phyloP scores from a whole-genome alignment of 2,329 filamentous ascomycete species.

The Penicillium sclerotiorum region DNA sequence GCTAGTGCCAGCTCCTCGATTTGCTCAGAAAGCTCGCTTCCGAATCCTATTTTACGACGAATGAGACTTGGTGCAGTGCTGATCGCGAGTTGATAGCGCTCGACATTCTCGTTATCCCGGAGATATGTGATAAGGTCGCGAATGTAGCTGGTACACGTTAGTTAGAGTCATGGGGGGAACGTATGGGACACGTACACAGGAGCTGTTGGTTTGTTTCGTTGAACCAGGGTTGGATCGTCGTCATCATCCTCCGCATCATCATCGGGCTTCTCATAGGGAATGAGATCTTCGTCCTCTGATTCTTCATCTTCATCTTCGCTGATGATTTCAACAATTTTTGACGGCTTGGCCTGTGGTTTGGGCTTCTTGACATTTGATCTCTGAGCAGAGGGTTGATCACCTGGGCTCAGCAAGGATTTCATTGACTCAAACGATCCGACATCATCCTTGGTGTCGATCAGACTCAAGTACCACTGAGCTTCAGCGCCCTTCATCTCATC shows the following conservation, averaged over 20 bases:
- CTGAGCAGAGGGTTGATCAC: conserved; percentile 19
- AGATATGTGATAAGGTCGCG: conserved; percentile 79
- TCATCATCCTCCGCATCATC: conserved; percentile 90
- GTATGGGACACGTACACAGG: conserved; percentile 63
- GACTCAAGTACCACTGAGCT: conserved; percentile 70
- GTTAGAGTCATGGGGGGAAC: neutral
- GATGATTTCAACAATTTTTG: conserved; percentile 63
- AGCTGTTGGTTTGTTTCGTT: conserved; percentile 76
- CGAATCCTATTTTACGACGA: conserved; percentile 83
- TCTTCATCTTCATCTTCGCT: conserved; percentile 44
- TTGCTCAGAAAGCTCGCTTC: conserved; percentile 83
- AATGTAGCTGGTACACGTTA: conserved; percentile 62
- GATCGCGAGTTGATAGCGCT: conserved; percentile 79
- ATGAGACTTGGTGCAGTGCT: conserved; percentile 77
- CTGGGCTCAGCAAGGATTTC: conserved; percentile 23
- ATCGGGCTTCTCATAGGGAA: conserved; percentile 80
- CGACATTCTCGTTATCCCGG: conserved; percentile 78
- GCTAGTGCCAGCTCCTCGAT: conserved; percentile 76
- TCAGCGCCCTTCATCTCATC: conserved; percentile 76
- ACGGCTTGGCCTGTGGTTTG: conserved; percentile 13
- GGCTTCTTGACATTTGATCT: conserved; percentile 7
- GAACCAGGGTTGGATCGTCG: conserved; percentile 85
- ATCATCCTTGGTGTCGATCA: conserved; percentile 65
- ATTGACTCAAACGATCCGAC: conserved; percentile 62
- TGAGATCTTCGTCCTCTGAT: conserved; percentile 68